Evolutionary conservation across 192 early-diverging fungal species (phyloP).

Genomic region (Spinellus fusiger): DNA sequence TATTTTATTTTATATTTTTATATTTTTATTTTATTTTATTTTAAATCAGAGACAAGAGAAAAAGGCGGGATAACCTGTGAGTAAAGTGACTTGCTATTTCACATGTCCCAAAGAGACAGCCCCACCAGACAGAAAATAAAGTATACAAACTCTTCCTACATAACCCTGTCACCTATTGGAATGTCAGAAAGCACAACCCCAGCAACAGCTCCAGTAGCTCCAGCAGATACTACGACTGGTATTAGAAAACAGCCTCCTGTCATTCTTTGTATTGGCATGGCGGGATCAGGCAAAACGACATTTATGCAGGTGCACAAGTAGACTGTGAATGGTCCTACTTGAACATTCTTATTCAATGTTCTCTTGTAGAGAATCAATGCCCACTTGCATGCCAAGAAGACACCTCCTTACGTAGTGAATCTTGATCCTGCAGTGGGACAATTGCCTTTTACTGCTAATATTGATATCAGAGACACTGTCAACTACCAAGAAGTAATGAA

Average conservation of each 20-base stretch:
- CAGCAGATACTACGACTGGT: not conserved
- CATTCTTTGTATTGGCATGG: constrained; percentile 93
- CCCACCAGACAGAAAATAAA: too few species aligned
- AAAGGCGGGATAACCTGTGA: too few species aligned
- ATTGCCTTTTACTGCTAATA: constrained; percentile 90
- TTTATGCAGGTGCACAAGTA: constrained; percentile 87
- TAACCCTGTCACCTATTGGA: not conserved
- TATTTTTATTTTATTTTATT: too few species aligned
- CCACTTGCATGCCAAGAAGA: constrained; percentile 68
- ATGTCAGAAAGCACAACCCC: not conserved
- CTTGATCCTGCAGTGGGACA: constrained; percentile 87
- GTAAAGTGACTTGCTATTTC: too few species aligned
- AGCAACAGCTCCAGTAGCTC: not conserved
- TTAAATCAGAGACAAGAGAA: too few species aligned
- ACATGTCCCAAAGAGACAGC: too few species aligned
- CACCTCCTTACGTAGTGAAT: constrained; percentile 86
- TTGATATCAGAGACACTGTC: constrained; percentile 96
- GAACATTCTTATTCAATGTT: not conserved
- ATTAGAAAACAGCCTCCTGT: constrained; percentile 53
- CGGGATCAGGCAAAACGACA: constrained; percentile 93
- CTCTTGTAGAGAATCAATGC: constrained; percentile 74
- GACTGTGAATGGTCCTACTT: not conserved
- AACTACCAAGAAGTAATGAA: constrained; percentile 99
- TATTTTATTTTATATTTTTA: too few species aligned
- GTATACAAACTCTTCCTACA: too few species aligned